phyloP scores from a whole-genome alignment of 768 basidiomycete genomes.

The Inosperma sp. region DNA sequence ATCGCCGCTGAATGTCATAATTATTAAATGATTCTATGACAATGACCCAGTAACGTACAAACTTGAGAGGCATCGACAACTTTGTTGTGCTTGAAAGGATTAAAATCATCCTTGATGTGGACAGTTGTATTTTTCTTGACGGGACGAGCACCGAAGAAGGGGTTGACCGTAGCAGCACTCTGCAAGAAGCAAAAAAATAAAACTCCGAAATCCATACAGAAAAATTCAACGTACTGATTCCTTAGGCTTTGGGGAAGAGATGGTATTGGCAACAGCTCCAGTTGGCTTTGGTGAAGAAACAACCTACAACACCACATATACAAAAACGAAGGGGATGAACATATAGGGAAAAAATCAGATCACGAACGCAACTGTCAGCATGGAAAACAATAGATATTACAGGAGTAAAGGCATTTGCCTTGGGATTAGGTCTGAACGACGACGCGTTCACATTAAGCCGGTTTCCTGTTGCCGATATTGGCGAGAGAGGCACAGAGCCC shows the following conservation, averaged over 20 bases:
- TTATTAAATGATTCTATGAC: conserved; percentile 3
- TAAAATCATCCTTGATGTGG: conserved; percentile 94
- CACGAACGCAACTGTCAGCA: conserved; percentile 19
- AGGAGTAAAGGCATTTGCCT: conserved; percentile 72
- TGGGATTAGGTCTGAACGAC: conserved; percentile 85
- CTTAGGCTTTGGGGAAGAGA: conserved; percentile 62
- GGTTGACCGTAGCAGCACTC: conserved; percentile 58
- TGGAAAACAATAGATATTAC: conserved; percentile 35
- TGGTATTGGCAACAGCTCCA: conserved; percentile 26
- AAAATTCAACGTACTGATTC: conserved; percentile 41
- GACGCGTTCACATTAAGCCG: conserved; percentile 86
- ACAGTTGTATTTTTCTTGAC: conserved; percentile 74
- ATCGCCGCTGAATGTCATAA: conserved; percentile 45
- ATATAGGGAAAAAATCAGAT: conserved; percentile 15
- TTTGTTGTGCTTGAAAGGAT: conserved; percentile 88
- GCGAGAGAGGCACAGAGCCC: conserved; percentile 39
- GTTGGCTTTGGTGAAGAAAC: conserved; percentile 43
- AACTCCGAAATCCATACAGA: not conserved
- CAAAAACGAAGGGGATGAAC: conserved; percentile 10
- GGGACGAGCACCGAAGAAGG: conserved; percentile 82
- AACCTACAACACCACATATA: conserved; percentile 33
- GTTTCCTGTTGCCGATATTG: conserved; percentile 39
- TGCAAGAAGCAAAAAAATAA: conserved; percentile 18
- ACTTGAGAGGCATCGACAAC: conserved; percentile 70
- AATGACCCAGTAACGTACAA: conserved; percentile 45